Conservation (phyloP, 2,329 filamentous ascomycete species). For the Ascochyta clinopodiicola region DNA sequence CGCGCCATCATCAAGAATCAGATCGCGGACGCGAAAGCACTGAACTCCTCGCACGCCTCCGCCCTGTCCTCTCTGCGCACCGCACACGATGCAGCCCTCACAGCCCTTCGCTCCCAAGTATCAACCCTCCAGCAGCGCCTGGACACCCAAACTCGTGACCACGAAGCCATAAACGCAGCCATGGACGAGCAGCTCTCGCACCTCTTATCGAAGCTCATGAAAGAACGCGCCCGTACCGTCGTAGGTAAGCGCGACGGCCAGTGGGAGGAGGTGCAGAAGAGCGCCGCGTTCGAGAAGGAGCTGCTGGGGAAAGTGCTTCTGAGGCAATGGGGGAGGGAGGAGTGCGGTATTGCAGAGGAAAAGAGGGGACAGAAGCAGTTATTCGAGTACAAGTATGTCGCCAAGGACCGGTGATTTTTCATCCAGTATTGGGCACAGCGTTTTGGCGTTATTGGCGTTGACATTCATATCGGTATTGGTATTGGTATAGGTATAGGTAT, state of each 20-base stretch:
- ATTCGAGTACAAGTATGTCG: conserved; percentile 42
- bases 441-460: neutral
- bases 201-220: conserved; percentile 38
- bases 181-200: conserved; percentile 44
- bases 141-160: conserved; percentile 31
- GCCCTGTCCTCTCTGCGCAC: conserved; percentile 5
- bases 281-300: conserved; percentile 35
- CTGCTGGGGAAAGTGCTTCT: conserved; percentile 41
- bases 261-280: conserved; percentile 38
- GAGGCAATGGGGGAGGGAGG: conserved; percentile 47
- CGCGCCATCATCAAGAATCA: conserved; percentile 37
- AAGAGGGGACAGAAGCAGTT: conserved; percentile 29
- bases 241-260: conserved; percentile 43
- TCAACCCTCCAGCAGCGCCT: conserved; percentile 28
- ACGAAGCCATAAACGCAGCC: conserved; percentile 38
- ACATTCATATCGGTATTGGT: neutral
- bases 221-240: conserved; percentile 39
- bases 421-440: neutral
- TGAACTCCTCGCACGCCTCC: conserved; percentile 28
- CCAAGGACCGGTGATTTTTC: conserved; percentile 12
- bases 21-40: conserved; percentile 29
- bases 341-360: conserved; percentile 37
- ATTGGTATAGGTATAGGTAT: neutral
- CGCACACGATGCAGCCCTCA: conserved; percentile 25
- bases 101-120: conserved; percentile 17